phyloP scores from a whole-genome alignment of 306 rosid species.

The Canavalia gladiata region DNA sequence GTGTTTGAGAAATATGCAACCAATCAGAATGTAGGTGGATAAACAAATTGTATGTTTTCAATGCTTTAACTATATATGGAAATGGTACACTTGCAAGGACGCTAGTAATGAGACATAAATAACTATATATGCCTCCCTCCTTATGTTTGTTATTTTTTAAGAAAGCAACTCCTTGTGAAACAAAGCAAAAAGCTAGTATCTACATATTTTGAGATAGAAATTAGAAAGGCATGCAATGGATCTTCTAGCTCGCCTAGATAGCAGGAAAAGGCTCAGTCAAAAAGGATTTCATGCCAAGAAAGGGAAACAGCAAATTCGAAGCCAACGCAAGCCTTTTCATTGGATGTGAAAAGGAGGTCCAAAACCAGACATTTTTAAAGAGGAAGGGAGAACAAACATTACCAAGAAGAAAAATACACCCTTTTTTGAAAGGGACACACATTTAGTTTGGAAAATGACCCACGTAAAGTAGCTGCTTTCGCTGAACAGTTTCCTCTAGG shows the following conservation, averaged over 20 bases:
- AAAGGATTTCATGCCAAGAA: constrained; percentile 78
- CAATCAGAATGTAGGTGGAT: background rate
- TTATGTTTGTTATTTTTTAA: constrained; percentile 38
- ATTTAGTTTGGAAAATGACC: constrained; percentile 60
- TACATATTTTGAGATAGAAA: constrained; percentile 47
- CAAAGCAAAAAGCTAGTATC: constrained; percentile 41
- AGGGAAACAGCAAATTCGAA: constrained; percentile 65
- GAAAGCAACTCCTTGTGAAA: constrained; percentile 38
- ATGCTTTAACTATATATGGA: constrained; percentile 51
- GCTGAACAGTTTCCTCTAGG: constrained; percentile 54
- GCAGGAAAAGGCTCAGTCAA: constrained; percentile 68
- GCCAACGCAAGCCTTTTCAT: constrained; percentile 68
- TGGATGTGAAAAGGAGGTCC: constrained; percentile 57
- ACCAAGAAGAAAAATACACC: constrained; percentile 32
- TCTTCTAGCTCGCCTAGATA: constrained; percentile 49
- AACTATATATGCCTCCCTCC: constrained; percentile 46
- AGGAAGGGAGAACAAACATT: constrained; percentile 25
- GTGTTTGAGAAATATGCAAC: constrained; percentile 4
- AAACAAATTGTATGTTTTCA: constrained; percentile 8
- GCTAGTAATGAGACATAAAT: constrained; percentile 36
- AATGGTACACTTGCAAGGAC: constrained; percentile 43
- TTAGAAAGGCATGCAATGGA: constrained; percentile 57
- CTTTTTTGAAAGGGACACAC: constrained; percentile 68
- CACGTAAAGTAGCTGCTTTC: constrained; percentile 58
- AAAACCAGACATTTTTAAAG: constrained; percentile 62